Conservation (phyloP, 202 grass and related monocot genomes). For the Musa balbisiana region DNA sequence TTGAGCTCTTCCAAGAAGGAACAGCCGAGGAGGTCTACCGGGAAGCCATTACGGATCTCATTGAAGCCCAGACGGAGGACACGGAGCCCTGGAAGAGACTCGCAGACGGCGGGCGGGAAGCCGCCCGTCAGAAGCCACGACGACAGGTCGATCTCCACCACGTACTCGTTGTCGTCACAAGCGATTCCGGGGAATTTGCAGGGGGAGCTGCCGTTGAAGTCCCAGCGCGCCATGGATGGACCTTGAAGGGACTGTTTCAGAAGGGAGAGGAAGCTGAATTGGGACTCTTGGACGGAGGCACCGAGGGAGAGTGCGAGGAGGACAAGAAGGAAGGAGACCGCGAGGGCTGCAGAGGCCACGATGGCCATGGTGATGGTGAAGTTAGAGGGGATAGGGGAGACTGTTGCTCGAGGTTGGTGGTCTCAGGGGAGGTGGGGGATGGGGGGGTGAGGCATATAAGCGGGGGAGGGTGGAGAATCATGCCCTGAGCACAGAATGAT, state of each 20-base stretch:
- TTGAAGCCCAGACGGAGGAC: slow-evolving; percentile 44
- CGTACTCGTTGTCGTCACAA: slow-evolving; percentile 32
- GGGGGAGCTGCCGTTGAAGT: slow-evolving; percentile 30
- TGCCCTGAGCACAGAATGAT: slow-evolving; percentile 16
- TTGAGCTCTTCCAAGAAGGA: slow-evolving; percentile 56
- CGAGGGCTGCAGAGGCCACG: neutral
- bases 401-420: slow-evolving; percentile 28
- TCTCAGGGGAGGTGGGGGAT: slow-evolving; percentile 34
- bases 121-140: slow-evolving; percentile 58
- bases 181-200: slow-evolving; percentile 47
- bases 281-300: slow-evolving; percentile 25
- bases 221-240: slow-evolving; percentile 57
- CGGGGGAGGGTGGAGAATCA: slow-evolving; percentile 8
- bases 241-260: slow-evolving; percentile 60
- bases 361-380: neutral
- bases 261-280: slow-evolving; percentile 47
- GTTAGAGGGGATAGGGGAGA: neutral
- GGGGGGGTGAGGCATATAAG: slow-evolving; percentile 11
- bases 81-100: slow-evolving; percentile 45
- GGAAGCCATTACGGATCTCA: slow-evolving; percentile 59
- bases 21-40: slow-evolving; percentile 44
- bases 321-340: slow-evolving; percentile 5
- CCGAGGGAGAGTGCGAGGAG: neutral
- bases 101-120: slow-evolving; percentile 50
- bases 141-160: slow-evolving; percentile 58